phyloP scores from a whole-genome alignment of 2,329 filamentous ascomycete species.

The Immersiporthe knoxdaviesiana region DNA sequence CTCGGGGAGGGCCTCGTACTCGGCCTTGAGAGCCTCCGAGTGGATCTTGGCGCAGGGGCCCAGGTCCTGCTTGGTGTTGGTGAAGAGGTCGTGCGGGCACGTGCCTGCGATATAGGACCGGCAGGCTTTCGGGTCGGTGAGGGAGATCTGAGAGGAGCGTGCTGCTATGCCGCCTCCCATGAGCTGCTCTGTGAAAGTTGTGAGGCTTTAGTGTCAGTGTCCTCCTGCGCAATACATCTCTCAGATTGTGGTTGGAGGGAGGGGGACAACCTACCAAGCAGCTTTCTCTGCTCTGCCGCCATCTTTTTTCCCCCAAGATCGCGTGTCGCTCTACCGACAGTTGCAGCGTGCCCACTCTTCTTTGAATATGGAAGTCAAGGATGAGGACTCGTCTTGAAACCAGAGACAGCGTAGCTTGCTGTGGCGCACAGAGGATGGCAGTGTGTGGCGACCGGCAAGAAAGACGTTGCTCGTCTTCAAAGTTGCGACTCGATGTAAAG shows the following conservation, averaged over 20 bases:
- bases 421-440: background rate
- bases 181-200: conserved; percentile 73
- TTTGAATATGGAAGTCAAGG: background rate
- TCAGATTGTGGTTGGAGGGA: background rate
- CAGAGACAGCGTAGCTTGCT: background rate
- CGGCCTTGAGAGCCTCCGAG: conserved; percentile 82
- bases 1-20: conserved; percentile 77
- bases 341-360: background rate
- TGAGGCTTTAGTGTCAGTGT: conserved; percentile 18
- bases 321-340: background rate
- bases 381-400: background rate
- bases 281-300: conserved; percentile 97
- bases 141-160: conserved; percentile 78
- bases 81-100: conserved; percentile 98
- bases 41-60: conserved; percentile 88
- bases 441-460: background rate
- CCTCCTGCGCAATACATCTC: background rate
- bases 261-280: conserved; percentile 78
- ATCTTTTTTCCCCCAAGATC: conserved; percentile 52
- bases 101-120: conserved; percentile 91
- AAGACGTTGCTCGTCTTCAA: background rate
- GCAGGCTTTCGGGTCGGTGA: conserved; percentile 92
- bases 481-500: background rate
- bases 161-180: conserved; percentile 77
- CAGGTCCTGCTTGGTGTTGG: conserved; percentile 97